These are phyloP conservation scores for Thozetella sp. DNA, from an alignment of 495 filamentous ascomycete species.

Conservation along the genomic window DNA sequence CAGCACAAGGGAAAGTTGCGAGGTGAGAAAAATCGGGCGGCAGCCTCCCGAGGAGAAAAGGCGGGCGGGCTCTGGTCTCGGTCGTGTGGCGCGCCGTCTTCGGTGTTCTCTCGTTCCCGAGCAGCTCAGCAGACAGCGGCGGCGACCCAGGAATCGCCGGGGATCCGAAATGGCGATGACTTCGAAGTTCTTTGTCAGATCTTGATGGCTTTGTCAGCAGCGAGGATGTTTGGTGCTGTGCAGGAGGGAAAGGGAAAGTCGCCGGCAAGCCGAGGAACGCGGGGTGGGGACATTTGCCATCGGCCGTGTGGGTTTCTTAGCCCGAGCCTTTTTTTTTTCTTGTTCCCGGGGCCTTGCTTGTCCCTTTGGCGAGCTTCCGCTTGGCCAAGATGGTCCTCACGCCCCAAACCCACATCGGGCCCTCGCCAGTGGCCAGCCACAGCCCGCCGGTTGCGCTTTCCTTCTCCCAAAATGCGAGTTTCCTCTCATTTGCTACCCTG, in stretches of 20 bases:
- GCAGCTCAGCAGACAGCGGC: not conserved
- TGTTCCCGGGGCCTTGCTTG: not conserved
- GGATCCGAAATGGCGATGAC: constrained; percentile 1
- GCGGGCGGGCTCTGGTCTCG: not conserved
- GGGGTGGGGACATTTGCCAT: not conserved
- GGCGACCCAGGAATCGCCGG: not conserved
- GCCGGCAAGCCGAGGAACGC: not conserved
- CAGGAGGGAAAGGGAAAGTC: not conserved
- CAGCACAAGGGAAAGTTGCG: constrained; percentile 8
- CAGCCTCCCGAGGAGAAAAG: constrained; percentile 5
- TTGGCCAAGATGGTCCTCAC: too few relatives aligned
- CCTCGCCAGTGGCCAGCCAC: too few relatives aligned
- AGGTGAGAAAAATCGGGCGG: not conserved
- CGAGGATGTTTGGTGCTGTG: not conserved
- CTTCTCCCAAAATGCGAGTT: too few relatives aligned
- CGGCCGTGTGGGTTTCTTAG: not conserved
- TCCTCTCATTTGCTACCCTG: too few relatives aligned
- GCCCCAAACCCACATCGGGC: too few relatives aligned
- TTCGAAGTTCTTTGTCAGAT: constrained; percentile 14
- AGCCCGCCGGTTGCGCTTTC: too few relatives aligned
- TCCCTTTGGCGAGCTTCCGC: too few relatives aligned
- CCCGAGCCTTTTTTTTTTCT: not conserved
- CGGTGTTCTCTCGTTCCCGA: not conserved
- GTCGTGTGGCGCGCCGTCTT: not conserved
- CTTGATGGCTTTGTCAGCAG: constrained; percentile 19